These are phyloP conservation scores for Tetragonia tetragonoides DNA, from an alignment of 148 eudicot species.

Conservation along the genomic window DNA sequence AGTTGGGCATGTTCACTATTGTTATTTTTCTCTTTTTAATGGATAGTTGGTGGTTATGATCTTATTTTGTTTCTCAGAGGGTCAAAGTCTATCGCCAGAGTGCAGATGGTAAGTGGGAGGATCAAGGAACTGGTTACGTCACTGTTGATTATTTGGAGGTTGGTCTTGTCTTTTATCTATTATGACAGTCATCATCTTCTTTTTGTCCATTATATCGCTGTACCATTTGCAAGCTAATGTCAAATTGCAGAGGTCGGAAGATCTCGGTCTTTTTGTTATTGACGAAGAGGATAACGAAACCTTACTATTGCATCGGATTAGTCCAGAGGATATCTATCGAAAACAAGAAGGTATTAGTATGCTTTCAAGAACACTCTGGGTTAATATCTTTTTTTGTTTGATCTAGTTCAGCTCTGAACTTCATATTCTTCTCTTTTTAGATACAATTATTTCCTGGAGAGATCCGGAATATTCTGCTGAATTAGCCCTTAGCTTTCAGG, in stretches of 20 bases:
- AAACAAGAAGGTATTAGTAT: conserved; percentile 84
- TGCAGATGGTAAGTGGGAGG: conserved; percentile 98
- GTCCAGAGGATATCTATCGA: conserved; percentile 76
- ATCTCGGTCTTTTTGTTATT: conserved; percentile 69
- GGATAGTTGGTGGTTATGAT: not conserved
- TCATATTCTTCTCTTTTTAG: conserved; percentile 30
- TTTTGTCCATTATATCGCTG: not conserved
- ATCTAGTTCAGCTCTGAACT: not conserved
- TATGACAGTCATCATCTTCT: not conserved
- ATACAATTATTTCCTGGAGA: conserved; percentile 96
- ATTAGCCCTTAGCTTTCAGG: conserved; percentile 96
- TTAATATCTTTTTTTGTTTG: not conserved
- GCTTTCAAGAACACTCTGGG: not conserved
- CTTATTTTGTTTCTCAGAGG: conserved; percentile 44
- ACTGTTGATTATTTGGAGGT: conserved; percentile 95
- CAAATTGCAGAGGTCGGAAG: conserved; percentile 75
- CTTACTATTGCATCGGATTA: conserved; percentile 72
- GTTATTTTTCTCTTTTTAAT: not conserved
- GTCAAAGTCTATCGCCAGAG: conserved; percentile 84
- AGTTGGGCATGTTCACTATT: too few relatives aligned
- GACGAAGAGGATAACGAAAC: conserved; percentile 93
- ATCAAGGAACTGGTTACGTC: conserved; percentile 96
- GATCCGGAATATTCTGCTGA: conserved; percentile 87
- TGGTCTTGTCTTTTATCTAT: conserved; percentile 19
- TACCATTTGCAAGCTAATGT: conserved; percentile 6